Conservation (phyloP, 345 rosid genomes). For the Citrus australasica region DNA sequence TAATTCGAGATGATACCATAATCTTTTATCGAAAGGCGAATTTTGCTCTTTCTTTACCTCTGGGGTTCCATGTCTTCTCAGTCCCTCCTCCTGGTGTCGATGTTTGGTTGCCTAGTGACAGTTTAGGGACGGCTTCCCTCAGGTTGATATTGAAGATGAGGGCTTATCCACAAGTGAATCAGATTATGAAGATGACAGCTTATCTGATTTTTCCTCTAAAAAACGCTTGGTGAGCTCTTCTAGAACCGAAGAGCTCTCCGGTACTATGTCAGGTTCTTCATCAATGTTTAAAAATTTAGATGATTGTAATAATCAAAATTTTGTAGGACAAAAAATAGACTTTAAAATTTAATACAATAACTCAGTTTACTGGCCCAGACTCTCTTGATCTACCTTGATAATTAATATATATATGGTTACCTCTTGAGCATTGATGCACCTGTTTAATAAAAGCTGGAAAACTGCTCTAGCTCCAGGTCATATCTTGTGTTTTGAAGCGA, state of each 20-base stretch:
- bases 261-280: slow-evolving; percentile 3
- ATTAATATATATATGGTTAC: no score
- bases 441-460: no score
- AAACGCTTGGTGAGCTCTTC: slow-evolving; percentile 6
- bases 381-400: not conserved
- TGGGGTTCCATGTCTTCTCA: no score
- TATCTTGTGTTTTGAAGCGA: no score
- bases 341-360: not conserved
- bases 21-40: slow-evolving; percentile 1
- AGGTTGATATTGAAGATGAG: slow-evolving; percentile 24
- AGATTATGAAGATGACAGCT: slow-evolving; percentile 18
- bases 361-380: not conserved
- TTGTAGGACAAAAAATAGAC: not conserved
- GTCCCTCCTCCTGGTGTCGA: no score
- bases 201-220: slow-evolving; percentile 4
- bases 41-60: no score
- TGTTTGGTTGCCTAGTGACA: no score
- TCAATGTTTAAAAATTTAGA: slow-evolving; percentile 7
- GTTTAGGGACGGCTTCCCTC: no score
- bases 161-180: slow-evolving; percentile 25
- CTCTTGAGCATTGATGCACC: no score
- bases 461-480: no score
- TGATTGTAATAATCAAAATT: slow-evolving; percentile 8
- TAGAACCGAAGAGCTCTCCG: not conserved
- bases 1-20: slow-evolving; percentile 63